Evolutionary conservation across 768 basidiomycete species (phyloP), one percentile per base, ranked within the genome.

Genomic region (Psilocybe cubensis): DNA sequence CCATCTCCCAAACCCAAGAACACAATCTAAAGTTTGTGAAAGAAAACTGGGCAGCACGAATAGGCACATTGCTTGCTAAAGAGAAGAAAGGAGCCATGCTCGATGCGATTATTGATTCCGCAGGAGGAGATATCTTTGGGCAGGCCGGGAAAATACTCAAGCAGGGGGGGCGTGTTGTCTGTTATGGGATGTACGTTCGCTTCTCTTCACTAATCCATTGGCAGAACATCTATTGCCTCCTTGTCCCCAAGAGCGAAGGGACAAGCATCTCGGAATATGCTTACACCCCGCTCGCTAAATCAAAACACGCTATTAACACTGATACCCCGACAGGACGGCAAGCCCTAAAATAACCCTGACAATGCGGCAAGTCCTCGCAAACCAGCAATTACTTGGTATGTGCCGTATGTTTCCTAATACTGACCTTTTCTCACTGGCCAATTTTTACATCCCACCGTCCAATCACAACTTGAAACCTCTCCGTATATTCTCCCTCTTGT

Each of bases 331-430:
- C 44, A 91, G 89, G 86, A 89, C 87, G 23, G 83, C 83, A 49
- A 71, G 70, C 21, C 83, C 85, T 0, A 72, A 78, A 48, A 79
- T 91, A 35, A 79, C 75, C 24, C 79, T 94, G 66, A 89, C 87
- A 9, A 94, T 95, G 88, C 81, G 84, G 17, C 83, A 91, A 61
- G 88, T 94, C 21, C 66, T 94, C 60, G 86, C 82, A 63, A 88
- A 91, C 63, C 84, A 88, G 40, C 83, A 86, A 59, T 73, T 95
- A 38, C 76, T 91, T 28, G 92, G 92, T 91, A 41, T 41, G 79
- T 68, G 14, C 18, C 47, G 92, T 91, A 41, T 41, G 79, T 68
- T 14, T 18, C 47, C 10, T 31, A 29, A 46, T 25, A 46, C 18
- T 7, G 10, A 17, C 45, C 20, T n/a, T n/a, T n/a, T n/a, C n/a